phyloP scores from a whole-genome alignment of 768 basidiomycete genomes.

The Amyloporia xantha region DNA sequence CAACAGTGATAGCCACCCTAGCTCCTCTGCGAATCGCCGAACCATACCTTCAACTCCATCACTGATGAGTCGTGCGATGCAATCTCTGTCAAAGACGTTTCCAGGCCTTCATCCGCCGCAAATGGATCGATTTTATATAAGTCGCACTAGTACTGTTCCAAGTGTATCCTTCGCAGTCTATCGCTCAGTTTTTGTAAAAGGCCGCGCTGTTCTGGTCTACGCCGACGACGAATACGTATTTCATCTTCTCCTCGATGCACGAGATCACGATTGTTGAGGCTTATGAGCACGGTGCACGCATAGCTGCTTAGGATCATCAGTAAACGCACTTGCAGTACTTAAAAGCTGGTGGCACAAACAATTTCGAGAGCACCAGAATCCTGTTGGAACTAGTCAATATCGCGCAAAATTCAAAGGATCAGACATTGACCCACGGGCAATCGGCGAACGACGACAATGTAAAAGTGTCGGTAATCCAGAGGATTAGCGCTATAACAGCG shows the following conservation, averaged over 20 bases:
- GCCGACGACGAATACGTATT: too few species aligned
- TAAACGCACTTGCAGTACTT: neutral
- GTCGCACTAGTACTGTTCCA: neutral
- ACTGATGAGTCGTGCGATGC: neutral
- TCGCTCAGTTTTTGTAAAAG: neutral
- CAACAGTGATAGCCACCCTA: too few species aligned
- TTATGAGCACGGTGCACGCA: neutral
- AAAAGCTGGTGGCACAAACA: neutral
- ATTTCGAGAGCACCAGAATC: neutral
- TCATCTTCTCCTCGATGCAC: neutral
- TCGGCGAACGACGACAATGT: neutral
- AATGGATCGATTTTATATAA: neutral
- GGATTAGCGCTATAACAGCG: neutral
- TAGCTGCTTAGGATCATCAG: neutral
- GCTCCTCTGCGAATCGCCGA: too few species aligned
- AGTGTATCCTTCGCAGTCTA: neutral
- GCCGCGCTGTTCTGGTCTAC: neutral
- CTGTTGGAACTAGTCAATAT: too few species aligned
- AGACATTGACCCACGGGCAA: neutral
- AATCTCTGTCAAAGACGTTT: neutral
- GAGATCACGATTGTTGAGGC: neutral
- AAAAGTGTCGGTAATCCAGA: neutral
- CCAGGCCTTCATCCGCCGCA: neutral
- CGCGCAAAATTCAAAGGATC: too few species aligned
- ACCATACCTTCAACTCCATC: too few species aligned